A percentile compares a stretch with the other conserved stretches of the same genome.
These are phyloP conservation scores for Circinella umbellata DNA, from an alignment of 371 early-diverging fungal genomes.

Conservation along the genomic window DNA sequence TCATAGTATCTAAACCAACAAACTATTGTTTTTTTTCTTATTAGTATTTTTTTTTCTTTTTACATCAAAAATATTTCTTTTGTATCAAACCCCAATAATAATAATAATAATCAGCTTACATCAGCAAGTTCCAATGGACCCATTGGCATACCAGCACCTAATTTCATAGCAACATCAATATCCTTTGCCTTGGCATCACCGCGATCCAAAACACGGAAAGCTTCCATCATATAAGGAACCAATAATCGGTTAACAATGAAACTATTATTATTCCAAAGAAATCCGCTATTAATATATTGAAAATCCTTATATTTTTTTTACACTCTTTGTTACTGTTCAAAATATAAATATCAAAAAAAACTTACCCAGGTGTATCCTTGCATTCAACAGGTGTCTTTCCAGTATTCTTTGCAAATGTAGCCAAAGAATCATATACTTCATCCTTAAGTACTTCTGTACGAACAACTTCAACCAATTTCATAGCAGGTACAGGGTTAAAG, in stretches of 20 bases:
- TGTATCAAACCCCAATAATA: too few relatives aligned
- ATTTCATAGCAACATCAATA: slow-evolving; percentile 96
- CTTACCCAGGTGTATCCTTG: slow-evolving; percentile 97
- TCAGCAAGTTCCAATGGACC: slow-evolving; percentile 95
- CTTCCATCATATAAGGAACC: slow-evolving; percentile 96
- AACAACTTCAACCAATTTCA: slow-evolving; percentile 97
- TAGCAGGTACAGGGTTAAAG: slow-evolving; percentile 97
- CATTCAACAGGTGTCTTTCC: slow-evolving; percentile 91
- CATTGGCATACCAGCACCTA: slow-evolving; percentile 98
- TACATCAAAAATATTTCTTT: background rate
- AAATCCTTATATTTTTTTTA: too few relatives aligned
- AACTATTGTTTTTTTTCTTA: slow-evolving; percentile 54
- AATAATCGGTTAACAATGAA: slow-evolving; percentile 97
- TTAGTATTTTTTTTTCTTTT: background rate
- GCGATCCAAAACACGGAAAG: slow-evolving; percentile 88
- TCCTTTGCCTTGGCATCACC: slow-evolving; percentile 89
- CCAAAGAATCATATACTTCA: slow-evolving; percentile 64
- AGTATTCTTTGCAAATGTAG: slow-evolving; percentile 71
- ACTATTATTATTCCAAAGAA: slow-evolving; percentile 38
- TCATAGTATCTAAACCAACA: slow-evolving; percentile 95
- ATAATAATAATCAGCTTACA: slow-evolving; percentile 48
- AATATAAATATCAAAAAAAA: too few relatives aligned
- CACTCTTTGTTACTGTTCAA: too few relatives aligned
- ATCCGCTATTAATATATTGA: too few relatives aligned
- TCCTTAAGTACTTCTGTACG: slow-evolving; percentile 69